These are phyloP conservation scores for Hypoxylon sp. DNA, from an alignment of 2,329 filamentous ascomycete genomes.

Conservation along the genomic window DNA sequence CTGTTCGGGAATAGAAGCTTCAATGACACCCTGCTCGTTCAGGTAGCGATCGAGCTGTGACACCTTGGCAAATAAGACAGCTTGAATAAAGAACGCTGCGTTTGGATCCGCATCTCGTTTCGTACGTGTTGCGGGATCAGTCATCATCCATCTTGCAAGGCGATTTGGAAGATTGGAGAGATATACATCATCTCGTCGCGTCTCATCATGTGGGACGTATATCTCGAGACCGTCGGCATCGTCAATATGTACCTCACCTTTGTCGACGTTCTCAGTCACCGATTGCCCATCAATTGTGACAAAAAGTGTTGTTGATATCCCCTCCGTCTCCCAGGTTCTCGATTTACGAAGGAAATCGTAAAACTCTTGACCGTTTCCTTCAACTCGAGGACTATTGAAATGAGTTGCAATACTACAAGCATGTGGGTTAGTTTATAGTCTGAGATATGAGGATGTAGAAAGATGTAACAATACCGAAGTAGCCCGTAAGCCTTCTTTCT, in stretches of 20 bases:
- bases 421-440: slow-evolving; percentile 12
- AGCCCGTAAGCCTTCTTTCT: slow-evolving; percentile 53
- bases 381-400: slow-evolving; percentile 49
- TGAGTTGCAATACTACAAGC: slow-evolving; percentile 50
- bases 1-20: slow-evolving; percentile 20
- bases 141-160: slow-evolving; percentile 35
- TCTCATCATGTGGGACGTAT: slow-evolving; percentile 53
- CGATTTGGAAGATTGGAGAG: slow-evolving; percentile 17
- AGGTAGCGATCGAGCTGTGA: slow-evolving; percentile 14
- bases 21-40: slow-evolving; percentile 16
- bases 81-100: no score
- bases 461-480: slow-evolving; percentile 51
- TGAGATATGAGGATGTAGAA: no score
- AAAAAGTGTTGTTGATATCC: slow-evolving; percentile 52
- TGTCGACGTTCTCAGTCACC: slow-evolving; percentile 40
- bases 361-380: slow-evolving; percentile 30
- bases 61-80: neutral
- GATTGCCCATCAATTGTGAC: slow-evolving; percentile 50
- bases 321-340: slow-evolving; percentile 51
- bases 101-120: no score
- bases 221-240: slow-evolving; percentile 39
- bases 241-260: slow-evolving; percentile 42
- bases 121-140: slow-evolving; percentile 19
- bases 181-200: slow-evolving; percentile 12
- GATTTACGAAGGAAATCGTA: slow-evolving; percentile 48